Evolutionary conservation across 352 stramenopile species (phyloP), one percentile per base, ranked within the genome.

Genomic region (Phytophthora quininea): DNA sequence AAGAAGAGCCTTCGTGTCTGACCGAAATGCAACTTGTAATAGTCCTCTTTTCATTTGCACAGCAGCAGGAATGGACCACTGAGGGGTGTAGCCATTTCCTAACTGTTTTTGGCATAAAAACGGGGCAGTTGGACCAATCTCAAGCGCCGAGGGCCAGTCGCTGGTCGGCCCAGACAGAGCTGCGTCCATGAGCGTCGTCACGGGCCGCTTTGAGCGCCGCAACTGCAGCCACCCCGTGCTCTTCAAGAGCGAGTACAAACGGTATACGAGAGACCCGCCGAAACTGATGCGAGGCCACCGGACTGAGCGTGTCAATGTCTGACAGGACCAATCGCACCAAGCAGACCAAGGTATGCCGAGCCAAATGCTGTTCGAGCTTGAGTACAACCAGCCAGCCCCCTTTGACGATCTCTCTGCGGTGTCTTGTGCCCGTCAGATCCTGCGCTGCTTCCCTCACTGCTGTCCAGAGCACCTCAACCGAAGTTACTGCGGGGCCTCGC

Each of bases 401-500:
- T 53, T 33, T 33, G 27, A 54, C 50, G 49, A 12, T 51, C 19
- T 46, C 33, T 40, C 37, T 55, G 33, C 58, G 58, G 5, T 31
- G 42, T 9, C 38, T 43, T 45, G 56, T 5, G 11, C 11, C 30
- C 3, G 9, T 1, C 30, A 89, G 80, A 91, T 91, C 71, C 45
- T 91, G 54, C 79, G 82, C 35, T 91, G 80, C 69, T 92, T 92
- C 58, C 81, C 84, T 19, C 81, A 92, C 58, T 92, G 84, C 66
- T 92, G 81, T 37, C 83, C 84, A 0, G 58, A 81, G 48, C 84
- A 92, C 51, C 58, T 92, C 48, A 79, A 84, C 43, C 77, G 81
- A 31, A 92, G 84, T 66, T 92, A 92, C 65, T 92, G 84, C 62
- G 84, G 84, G 29, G 72, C 84, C 33, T 63, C 79, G 3, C 60